Evolutionary conservation across 2,329 filamentous ascomycete genomes (phyloP).

Genomic region (Sarocladium brachiariae): DNA sequence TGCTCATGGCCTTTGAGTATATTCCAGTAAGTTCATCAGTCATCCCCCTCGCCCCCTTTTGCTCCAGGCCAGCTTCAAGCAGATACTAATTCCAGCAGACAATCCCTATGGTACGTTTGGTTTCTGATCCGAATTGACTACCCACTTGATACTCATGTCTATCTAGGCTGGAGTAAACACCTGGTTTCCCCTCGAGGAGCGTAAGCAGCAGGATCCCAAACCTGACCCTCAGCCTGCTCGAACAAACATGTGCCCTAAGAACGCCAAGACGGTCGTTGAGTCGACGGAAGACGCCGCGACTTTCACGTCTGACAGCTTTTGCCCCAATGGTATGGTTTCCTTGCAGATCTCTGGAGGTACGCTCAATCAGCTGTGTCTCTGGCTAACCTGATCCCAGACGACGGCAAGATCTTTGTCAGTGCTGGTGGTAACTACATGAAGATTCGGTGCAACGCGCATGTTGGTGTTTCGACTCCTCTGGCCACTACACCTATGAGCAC

Average conservation of each 20-base stretch:
- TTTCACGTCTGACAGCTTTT: neutral
- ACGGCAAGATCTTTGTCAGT: constrained; percentile 2
- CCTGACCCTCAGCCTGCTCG: neutral
- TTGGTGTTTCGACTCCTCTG: neutral
- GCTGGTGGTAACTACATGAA: neutral
- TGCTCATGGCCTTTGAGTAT: neutral
- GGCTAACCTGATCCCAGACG: neutral
- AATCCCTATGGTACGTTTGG: neutral
- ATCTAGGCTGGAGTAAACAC: constrained; percentile 1
- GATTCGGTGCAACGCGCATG: neutral
- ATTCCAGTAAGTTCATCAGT: constrained; percentile 5
- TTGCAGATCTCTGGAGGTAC: neutral
- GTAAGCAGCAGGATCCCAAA: constrained; percentile 2
- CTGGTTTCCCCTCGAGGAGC: constrained; percentile 4
- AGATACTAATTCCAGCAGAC: neutral
- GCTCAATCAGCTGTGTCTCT: neutral
- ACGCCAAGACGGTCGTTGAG: neutral
- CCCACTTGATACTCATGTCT: neutral
- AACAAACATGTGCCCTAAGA: neutral
- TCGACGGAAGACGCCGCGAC: neutral
- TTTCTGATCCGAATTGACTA: too few species aligned
- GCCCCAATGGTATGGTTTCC: neutral
- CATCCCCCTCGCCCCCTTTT: too few species aligned
- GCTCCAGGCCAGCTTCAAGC: too few species aligned
- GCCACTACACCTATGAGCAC: neutral